Percentiles rank a stretch among this genome's conserved stretches.
phyloP scores from a whole-genome alignment of 805 yeast species.

The Suhomyces pyralidae region DNA sequence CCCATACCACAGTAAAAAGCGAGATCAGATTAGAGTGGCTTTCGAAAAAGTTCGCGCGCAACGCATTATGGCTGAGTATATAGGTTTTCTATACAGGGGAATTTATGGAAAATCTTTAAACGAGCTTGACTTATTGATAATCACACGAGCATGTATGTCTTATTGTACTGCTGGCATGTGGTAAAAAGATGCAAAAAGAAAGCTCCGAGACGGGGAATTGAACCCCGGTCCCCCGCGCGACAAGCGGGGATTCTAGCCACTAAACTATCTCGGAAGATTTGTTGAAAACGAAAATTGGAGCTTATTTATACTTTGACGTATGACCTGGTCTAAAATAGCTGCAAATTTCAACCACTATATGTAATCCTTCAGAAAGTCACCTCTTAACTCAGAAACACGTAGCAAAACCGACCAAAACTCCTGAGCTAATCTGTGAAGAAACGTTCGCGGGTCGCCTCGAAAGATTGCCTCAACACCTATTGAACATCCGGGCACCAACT shows the following conservation, averaged over 20 bases:
- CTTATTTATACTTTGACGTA: too few relatives aligned
- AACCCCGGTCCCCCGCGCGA: slow-evolving; percentile 7
- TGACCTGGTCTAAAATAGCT: too few relatives aligned
- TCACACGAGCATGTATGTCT: neutral
- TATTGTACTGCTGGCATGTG: neutral
- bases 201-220: slow-evolving; percentile 5
- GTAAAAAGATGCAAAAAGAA: neutral
- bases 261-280: slow-evolving; percentile 6
- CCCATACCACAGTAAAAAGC: neutral
- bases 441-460: too few relatives aligned
- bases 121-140: neutral
- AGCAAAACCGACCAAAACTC: too few relatives aligned
- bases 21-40: neutral
- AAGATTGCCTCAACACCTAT: too few relatives aligned
- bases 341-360: too few relatives aligned
- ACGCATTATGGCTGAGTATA: neutral
- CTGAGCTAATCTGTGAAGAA: too few relatives aligned
- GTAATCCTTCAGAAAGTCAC: too few relatives aligned
- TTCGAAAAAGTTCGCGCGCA: neutral
- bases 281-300: too few relatives aligned
- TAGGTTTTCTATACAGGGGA: neutral
- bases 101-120: neutral
- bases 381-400: too few relatives aligned
- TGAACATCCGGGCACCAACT: too few relatives aligned
- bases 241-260: slow-evolving; percentile 8